phyloP scores from a whole-genome alignment of 805 yeast species.

The Yamadazyma nakazawae region DNA sequence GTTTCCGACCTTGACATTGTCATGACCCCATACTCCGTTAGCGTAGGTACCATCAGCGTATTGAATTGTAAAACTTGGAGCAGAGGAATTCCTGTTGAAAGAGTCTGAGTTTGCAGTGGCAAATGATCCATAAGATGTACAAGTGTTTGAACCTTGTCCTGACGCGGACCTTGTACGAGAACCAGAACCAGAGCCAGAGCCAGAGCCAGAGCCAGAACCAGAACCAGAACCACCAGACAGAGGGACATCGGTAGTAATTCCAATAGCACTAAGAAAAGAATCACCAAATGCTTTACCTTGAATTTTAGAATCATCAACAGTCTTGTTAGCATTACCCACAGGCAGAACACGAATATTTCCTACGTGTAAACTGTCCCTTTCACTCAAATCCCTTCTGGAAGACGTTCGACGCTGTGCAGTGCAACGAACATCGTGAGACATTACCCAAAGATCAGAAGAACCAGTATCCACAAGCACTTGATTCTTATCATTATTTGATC shows the following conservation, averaged over 20 bases:
- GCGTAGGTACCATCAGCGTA: conserved; percentile 52
- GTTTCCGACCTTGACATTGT: conserved; percentile 52
- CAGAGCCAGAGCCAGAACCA: conserved; percentile 17
- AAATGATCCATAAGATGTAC: conserved; percentile 8
- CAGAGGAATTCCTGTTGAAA: conserved; percentile 40
- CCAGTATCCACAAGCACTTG: conserved; percentile 41
- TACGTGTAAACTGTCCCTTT: conserved; percentile 9
- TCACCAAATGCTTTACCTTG: conserved; percentile 8
- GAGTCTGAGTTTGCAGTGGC: conserved; percentile 26
- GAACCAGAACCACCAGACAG: not conserved
- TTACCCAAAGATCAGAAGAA: conserved; percentile 42
- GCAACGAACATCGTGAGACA: conserved; percentile 30
- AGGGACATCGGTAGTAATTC: not conserved
- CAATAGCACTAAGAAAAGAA: conserved; percentile 6
- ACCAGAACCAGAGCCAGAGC: not conserved
- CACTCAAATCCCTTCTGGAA: not conserved
- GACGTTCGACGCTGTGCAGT: not conserved
- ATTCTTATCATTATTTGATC: conserved; percentile 25
- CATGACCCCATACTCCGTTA: conserved; percentile 58
- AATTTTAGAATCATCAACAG: not conserved
- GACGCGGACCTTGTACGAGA: conserved; percentile 15
- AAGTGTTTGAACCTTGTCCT: conserved; percentile 5
- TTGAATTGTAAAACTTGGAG: conserved; percentile 36
- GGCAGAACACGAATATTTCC: conserved; percentile 7
- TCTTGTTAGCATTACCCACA: not conserved